Evolutionary conservation across 805 yeast genomes (phyloP).

Genomic region (Zygosaccharomyces bisporus): DNA sequence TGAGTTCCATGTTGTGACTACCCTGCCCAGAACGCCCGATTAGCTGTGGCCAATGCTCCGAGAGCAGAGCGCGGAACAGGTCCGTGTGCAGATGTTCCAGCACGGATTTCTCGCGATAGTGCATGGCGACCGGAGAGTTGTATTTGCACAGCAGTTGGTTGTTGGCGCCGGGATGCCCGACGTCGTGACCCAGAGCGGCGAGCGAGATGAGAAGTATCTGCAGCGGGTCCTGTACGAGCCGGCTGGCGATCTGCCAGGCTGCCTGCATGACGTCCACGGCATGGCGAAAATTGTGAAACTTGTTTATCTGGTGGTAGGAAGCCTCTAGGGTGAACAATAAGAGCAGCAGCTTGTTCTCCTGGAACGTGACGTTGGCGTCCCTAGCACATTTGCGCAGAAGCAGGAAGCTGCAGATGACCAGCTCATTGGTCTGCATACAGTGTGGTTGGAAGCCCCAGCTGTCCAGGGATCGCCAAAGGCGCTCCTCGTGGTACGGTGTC

Average conservation of each 20-base stretch:
- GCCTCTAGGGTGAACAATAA: constrained; percentile 68
- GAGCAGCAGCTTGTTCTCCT: constrained; percentile 49
- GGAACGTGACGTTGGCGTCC: constrained; percentile 15
- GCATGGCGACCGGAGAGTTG: constrained; percentile 57
- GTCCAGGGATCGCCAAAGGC: constrained; percentile 17
- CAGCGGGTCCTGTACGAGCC: constrained; percentile 27
- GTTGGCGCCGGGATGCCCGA: constrained; percentile 96
- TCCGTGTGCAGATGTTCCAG: constrained; percentile 80
- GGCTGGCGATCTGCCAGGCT: constrained; percentile 53
- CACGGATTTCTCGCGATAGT: constrained; percentile 63
- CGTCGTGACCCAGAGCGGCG: constrained; percentile 91
- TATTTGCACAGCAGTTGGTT: constrained; percentile 61
- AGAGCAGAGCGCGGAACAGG: constrained; percentile 51
- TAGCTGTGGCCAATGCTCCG: constrained; percentile 50
- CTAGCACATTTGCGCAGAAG: constrained; percentile 23
- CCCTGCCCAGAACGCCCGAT: constrained; percentile 13
- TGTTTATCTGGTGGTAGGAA: constrained; percentile 77
- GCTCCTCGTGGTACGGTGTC: constrained; percentile 6
- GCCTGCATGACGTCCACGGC: constrained; percentile 96
- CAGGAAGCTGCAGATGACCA: constrained; percentile 29
- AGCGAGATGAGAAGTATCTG: constrained; percentile 61
- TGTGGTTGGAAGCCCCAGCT: constrained; percentile 34
- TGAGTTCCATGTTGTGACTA: constrained; percentile 15
- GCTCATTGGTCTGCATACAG: constrained; percentile 24
- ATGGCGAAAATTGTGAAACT: constrained; percentile 93